Evolutionary conservation across 306 rosid genomes (phyloP).

Genomic region (Acacia crassicarpa): DNA sequence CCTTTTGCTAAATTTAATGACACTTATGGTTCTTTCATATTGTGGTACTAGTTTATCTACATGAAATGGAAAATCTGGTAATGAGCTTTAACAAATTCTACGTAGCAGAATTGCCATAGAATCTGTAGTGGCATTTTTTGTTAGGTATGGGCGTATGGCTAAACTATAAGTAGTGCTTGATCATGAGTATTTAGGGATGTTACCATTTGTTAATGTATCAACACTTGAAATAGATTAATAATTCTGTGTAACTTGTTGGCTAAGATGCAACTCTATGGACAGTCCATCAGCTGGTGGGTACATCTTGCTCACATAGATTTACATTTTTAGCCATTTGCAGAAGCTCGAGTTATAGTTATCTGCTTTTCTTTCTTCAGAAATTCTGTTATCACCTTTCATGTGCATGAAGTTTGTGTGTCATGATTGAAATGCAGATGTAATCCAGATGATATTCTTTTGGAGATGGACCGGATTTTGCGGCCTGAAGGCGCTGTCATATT

Average conservation of each 20-base stretch:
- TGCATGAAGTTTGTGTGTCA: slow-evolving; percentile 11
- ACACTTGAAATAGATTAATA: background rate
- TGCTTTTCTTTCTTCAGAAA: background rate
- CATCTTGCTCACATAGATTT: background rate
- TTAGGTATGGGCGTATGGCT: background rate
- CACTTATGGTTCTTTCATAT: background rate
- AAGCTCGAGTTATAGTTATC: background rate
- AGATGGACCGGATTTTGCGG: slow-evolving; percentile 83
- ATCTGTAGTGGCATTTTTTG: background rate
- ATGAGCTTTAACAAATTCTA: background rate
- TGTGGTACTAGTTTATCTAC: background rate
- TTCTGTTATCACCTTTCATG: background rate
- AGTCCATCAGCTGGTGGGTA: no score
- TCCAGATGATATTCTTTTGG: slow-evolving; percentile 74
- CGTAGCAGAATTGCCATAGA: background rate
- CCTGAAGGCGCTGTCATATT: slow-evolving; percentile 88
- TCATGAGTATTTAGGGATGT: background rate
- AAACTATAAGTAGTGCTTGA: background rate
- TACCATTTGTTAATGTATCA: background rate
- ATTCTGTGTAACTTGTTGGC: background rate
- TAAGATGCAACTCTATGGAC: background rate
- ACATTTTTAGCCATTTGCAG: background rate
- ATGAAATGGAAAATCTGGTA: background rate
- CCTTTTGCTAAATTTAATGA: slow-evolving; percentile 10
- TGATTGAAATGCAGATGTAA: slow-evolving; percentile 58